Conservation (phyloP, 441 rosid species). For the Breynia disticha region DNA sequence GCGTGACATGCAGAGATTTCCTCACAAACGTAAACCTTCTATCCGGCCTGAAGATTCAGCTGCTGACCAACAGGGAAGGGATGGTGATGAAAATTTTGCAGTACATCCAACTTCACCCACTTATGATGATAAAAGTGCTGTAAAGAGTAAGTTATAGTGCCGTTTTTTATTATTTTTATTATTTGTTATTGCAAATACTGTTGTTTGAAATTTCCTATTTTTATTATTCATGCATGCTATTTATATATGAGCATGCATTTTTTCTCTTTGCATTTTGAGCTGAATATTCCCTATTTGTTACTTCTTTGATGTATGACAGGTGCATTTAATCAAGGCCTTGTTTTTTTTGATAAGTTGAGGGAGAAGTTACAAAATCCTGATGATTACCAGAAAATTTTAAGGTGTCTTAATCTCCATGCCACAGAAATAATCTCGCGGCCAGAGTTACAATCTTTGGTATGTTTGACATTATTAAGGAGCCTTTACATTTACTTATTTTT, state of each 20-base stretch:
- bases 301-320: constrained; percentile 36
- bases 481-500: background rate
- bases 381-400: constrained; percentile 66
- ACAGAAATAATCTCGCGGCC: constrained; percentile 68
- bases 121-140: constrained; percentile 58
- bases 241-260: background rate
- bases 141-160: constrained; percentile 34
- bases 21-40: constrained; percentile 40
- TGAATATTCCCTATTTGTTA: constrained; percentile 2
- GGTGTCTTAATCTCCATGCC: constrained; percentile 79
- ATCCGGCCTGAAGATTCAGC: constrained; percentile 35
- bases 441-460: constrained; percentile 83
- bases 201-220: background rate
- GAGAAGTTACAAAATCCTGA: constrained; percentile 58
- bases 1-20: constrained; percentile 45
- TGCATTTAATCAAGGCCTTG: constrained; percentile 55
- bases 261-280: constrained; percentile 1
- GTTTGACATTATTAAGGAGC: constrained; percentile 8
- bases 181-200: background rate
- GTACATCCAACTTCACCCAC: constrained; percentile 39
- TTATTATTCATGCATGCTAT: no score
- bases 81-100: constrained; percentile 48
- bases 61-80: constrained; percentile 60
- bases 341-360: constrained; percentile 79
- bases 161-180: constrained; percentile 9